Evolutionary conservation across 305 asterid species (phyloP), one percentile per base, ranked within the genome.

Genomic region (Fraxinus platypoda): DNA sequence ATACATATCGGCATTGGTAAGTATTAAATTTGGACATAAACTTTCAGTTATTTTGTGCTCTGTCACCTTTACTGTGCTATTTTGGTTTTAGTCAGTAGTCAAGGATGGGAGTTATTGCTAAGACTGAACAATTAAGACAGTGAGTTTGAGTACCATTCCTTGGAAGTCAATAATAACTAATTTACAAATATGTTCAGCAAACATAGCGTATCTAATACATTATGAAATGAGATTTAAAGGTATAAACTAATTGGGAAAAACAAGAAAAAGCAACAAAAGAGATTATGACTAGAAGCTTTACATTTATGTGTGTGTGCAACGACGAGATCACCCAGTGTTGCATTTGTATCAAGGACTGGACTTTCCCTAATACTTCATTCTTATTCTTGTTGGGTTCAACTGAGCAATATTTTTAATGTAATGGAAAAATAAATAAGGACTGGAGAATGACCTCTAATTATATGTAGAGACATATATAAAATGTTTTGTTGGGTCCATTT

Each of bases 1-100:
- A 73, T 96, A 76, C 99, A 96, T 79, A 91, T 96, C 84, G 99
- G 98, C 84, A 96, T 96, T 70, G 99, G 99, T 91, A 86, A 87
- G 85, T 49, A 74, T 37, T 74, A 33, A 13, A 73, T n/a, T 52
- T 34, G 28, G 12, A 54, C 30, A 38, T 70, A 17, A 72, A 38
- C 70, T 68, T 41, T 31, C 3, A 3, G 64, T 33, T 46, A 35
- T 70, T 8, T 33, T 49, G 21, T 15, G 25, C 2, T 21, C 37
- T 52, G 30, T 83, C 13, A 25, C 8, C 46, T 68, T 6, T 78
- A 12, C 34, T 17, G n/a, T 41, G 8, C 12, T 21, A 13, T 33
- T 64, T 6, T 73, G 37, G 17, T 28, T 78, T 35, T 19, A 37
- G 11, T 59, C n/a, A 25, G 28, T 28, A 68, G 15, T 68, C 21